Percentiles rank a stretch among this genome's conserved stretches.
Conservation (phyloP, 371 early-diverging fungal species). For the Mortierella sp. region DNA sequence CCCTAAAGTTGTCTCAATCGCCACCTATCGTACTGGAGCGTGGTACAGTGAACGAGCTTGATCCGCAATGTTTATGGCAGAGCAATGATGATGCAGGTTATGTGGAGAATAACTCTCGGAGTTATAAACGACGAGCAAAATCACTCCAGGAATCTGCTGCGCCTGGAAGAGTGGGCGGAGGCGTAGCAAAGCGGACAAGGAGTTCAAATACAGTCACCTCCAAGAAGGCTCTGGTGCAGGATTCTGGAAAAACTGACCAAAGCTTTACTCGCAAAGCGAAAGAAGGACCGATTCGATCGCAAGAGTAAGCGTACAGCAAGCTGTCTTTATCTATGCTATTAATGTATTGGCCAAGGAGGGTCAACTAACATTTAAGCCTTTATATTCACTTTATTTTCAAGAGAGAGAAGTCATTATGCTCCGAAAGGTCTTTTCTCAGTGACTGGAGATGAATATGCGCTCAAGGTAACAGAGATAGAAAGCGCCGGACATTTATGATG, state of each 20-base stretch:
- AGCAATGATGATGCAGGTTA: conserved; percentile 8
- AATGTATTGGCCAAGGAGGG: neutral
- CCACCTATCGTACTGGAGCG: neutral
- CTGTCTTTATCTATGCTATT: neutral
- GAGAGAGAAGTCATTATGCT: neutral
- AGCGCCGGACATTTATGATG: neutral
- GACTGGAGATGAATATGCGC: conserved; percentile 15
- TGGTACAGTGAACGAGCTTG: neutral
- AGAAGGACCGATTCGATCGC: neutral
- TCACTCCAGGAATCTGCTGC: neutral
- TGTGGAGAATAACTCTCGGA: neutral
- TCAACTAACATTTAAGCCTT: neutral
- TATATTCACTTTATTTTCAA: neutral
- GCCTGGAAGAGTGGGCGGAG: neutral
- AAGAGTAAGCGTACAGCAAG: neutral
- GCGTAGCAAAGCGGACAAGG: conserved; percentile 4
- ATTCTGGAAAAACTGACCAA: neutral
- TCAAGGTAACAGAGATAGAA: conserved; percentile 6
- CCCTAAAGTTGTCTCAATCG: neutral
- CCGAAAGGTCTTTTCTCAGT: conserved; percentile 12
- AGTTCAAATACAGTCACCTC: neutral
- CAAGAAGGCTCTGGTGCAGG: neutral
- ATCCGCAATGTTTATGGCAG: neutral
- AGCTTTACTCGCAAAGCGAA: neutral
- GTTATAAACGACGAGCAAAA: conserved; percentile 13